Conservation (phyloP, 106 monocot genomes). For the Acanthochlamys bracteata region DNA sequence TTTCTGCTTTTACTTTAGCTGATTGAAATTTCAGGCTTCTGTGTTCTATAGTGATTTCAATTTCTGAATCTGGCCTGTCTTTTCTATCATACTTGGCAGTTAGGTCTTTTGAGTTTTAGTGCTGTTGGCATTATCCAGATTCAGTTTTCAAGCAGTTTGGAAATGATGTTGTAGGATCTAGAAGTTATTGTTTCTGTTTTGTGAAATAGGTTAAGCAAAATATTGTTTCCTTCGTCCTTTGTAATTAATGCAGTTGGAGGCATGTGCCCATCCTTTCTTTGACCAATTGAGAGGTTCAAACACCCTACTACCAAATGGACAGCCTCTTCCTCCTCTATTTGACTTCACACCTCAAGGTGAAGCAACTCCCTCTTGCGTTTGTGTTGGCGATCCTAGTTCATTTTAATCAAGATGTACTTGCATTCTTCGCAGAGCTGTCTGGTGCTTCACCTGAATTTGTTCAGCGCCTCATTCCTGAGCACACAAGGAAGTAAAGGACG, state of each 20-base stretch:
- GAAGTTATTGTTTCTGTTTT: no score
- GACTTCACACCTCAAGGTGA: slow-evolving; percentile 48
- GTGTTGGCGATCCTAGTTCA: no score
- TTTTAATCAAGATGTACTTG: not conserved
- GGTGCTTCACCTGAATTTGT: slow-evolving; percentile 35
- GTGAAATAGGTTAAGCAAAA: not conserved
- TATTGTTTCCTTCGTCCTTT: not conserved
- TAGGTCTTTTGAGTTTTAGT: no score
- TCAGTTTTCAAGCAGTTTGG: no score
- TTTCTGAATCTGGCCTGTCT: no score
- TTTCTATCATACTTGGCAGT: no score
- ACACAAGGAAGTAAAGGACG: slow-evolving; percentile 18
- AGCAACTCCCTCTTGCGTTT: not conserved
- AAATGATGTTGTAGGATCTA: no score
- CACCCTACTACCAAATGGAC: slow-evolving; percentile 38
- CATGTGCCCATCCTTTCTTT: slow-evolving; percentile 62
- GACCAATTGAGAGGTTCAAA: slow-evolving; percentile 47
- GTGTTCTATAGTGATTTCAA: no score
- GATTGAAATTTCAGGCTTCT: no score
- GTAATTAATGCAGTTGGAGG: slow-evolving; percentile 40
- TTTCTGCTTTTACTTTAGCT: no score
- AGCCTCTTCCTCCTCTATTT: slow-evolving; percentile 41
- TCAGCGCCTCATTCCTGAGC: slow-evolving; percentile 34
- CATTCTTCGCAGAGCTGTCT: slow-evolving; percentile 26
- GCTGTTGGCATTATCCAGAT: no score